Evolutionary conservation across 2,329 filamentous ascomycete genomes (phyloP).

Genomic region (Trichoderma sp.): DNA sequence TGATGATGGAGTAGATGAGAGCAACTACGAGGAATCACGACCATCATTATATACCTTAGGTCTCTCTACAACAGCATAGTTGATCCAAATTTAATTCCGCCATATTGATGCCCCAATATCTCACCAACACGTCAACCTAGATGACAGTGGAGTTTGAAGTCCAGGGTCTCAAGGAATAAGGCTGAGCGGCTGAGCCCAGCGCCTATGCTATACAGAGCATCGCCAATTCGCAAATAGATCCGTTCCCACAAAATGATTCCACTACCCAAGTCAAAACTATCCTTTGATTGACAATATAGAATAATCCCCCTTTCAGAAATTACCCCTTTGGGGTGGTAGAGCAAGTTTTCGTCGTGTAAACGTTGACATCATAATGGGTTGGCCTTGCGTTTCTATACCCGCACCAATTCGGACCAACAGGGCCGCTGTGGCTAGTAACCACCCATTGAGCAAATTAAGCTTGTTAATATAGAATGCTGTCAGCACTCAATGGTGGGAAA

Average conservation of each 20-base stretch:
- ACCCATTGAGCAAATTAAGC: background rate
- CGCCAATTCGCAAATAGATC: background rate
- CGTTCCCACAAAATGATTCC: background rate
- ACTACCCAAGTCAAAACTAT: background rate
- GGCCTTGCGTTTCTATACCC: background rate
- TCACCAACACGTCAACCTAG: background rate
- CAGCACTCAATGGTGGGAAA: conserved; percentile 2
- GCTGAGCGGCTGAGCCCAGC: conserved; percentile 5
- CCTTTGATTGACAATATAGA: background rate
- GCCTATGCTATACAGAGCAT: background rate
- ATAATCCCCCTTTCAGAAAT: background rate
- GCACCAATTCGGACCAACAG: conserved; percentile 6
- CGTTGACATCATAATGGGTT: background rate
- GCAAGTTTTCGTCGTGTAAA: background rate
- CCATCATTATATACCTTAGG: background rate
- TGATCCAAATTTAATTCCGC: background rate
- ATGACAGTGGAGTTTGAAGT: background rate
- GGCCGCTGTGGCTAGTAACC: background rate
- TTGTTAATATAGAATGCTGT: background rate
- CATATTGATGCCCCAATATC: background rate
- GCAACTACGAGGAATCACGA: background rate
- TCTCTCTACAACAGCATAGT: background rate
- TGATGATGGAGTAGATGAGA: background rate
- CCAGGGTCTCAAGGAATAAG: background rate
- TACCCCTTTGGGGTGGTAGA: background rate